Evolutionary conservation across 2,329 filamentous ascomycete genomes (phyloP).

Genomic region (Pyricularia pennisetigena): DNA sequence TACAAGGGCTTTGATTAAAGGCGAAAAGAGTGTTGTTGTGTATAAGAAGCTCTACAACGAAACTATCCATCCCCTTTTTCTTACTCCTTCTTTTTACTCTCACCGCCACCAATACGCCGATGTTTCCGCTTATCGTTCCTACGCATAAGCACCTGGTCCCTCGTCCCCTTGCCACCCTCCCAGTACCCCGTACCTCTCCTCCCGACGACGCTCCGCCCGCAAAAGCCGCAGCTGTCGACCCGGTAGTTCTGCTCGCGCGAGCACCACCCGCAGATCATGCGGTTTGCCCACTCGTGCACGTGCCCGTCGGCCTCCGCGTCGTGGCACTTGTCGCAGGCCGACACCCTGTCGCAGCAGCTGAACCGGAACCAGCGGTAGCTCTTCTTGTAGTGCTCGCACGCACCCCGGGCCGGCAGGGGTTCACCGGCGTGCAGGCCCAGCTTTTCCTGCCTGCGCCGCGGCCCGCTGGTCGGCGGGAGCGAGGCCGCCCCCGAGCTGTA

Average conservation of each 20-base stretch:
- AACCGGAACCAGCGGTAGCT: slow-evolving; percentile 57
- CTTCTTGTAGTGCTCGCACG: slow-evolving; percentile 48
- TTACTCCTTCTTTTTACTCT: not conserved
- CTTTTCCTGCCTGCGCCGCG: slow-evolving; percentile 38
- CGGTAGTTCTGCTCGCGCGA: slow-evolving; percentile 73
- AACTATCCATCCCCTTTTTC: not conserved
- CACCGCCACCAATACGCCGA: slow-evolving; percentile 43
- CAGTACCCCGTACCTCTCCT: slow-evolving; percentile 63
- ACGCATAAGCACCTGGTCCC: slow-evolving; percentile 62
- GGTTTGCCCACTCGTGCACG: slow-evolving; percentile 68
- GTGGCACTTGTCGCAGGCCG: slow-evolving; percentile 65
- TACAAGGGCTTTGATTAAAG: too few relatives aligned
- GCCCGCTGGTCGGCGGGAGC: slow-evolving; percentile 20
- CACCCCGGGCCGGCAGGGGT: slow-evolving; percentile 39
- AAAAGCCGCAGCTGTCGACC: slow-evolving; percentile 66
- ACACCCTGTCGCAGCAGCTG: slow-evolving; percentile 48
- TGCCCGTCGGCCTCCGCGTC: slow-evolving; percentile 54
- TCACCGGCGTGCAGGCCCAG: slow-evolving; percentile 48
- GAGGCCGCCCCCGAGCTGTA: slow-evolving; percentile 43
- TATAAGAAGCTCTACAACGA: too few relatives aligned
- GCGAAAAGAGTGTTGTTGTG: too few relatives aligned
- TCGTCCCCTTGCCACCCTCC: slow-evolving; percentile 79
- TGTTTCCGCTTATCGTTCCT: slow-evolving; percentile 68
- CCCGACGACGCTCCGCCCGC: slow-evolving; percentile 59
- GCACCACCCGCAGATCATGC: slow-evolving; percentile 76